phyloP scores from a whole-genome alignment of 305 asterid genomes.

The Rubia tinctorum region DNA sequence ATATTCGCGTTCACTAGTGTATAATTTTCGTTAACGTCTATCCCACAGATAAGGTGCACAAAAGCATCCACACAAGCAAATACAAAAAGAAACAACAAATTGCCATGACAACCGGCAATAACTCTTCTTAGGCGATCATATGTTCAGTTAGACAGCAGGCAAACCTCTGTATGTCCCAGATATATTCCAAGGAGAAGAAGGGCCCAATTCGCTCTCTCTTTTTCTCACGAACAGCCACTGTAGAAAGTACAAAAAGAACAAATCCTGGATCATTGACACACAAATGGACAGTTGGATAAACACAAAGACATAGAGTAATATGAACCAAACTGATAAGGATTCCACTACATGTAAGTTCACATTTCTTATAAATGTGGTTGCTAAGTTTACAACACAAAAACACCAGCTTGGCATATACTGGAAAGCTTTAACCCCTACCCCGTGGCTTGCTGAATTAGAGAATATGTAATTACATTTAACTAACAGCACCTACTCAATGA shows the following conservation, averaged over 20 bases:
- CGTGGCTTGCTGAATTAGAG: background rate
- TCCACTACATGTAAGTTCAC: background rate
- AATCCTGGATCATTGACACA: constrained; percentile 5
- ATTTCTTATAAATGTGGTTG: background rate
- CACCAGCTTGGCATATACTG: background rate
- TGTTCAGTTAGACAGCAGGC: constrained; percentile 20
- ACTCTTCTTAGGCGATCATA: background rate
- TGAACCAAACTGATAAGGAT: background rate
- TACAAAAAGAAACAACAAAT: background rate
- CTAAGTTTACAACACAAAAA: background rate
- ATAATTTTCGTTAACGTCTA: background rate
- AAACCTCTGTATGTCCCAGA: constrained; percentile 96
- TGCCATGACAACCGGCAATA: background rate
- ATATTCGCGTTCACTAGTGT: background rate
- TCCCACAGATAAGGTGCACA: background rate
- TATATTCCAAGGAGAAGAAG: constrained; percentile 94
- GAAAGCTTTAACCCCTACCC: background rate
- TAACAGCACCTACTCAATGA: background rate
- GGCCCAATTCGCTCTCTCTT: constrained; percentile 79
- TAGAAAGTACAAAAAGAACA: constrained; percentile 29
- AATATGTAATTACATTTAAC: background rate
- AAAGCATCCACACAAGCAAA: background rate
- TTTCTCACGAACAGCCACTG: constrained; percentile 91
- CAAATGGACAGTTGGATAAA: background rate
- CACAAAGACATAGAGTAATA: background rate